Base-by-base conservation (phyloP, 2,329 filamentous ascomycete species). In the Sporothrix pallida region DNA sequence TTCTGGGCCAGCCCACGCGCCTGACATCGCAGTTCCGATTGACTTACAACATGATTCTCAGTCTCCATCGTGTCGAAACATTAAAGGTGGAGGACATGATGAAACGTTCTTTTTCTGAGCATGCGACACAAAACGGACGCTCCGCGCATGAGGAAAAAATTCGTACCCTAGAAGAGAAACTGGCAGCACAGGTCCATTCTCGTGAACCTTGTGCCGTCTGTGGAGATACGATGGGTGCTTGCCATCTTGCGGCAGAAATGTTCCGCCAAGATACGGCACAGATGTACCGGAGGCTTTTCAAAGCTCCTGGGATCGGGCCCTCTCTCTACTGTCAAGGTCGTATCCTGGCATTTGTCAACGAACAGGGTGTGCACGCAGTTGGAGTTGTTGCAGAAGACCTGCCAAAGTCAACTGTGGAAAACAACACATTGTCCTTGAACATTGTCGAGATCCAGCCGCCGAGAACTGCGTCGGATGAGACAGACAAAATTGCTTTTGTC, bases 81-180 rank as follows among this genome's bases (percentile, higher is more conserved):
- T 84, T 99, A 77, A 98, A 98, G 84, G 98, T 99, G 78, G 96
- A 99, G 81, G 96, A 99, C 83, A 99, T 99, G 96, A 99, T 99
- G 85, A 99, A 99, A 87, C 92, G 96, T 77, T 98, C 95, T 81
- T 99, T 99, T 86, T 98, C 95, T 71, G 96, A 99, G 82, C 96
- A 99, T 82, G 95, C 95, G 31, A 98, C 95, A 0, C 96, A 99
- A 80, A 95, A 97, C 75, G 84, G 98, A 13, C 86, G 98, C 0
- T 96, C 96, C 0, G 95, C 98, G 81, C 95, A 98, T 78, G 95
- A 99, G 82, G 97, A 97, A 82, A 92, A 94, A 74, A 94, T 99
- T 75, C 94, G 95, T 80, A 78, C 97, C 2, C 97, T 95, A 0
- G 95, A 99, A 81, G 95, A 93, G 3, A 95, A 97, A 83, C 83